phyloP scores from a whole-genome alignment of 768 basidiomycete genomes.

The Boletus pseudopeckii region DNA sequence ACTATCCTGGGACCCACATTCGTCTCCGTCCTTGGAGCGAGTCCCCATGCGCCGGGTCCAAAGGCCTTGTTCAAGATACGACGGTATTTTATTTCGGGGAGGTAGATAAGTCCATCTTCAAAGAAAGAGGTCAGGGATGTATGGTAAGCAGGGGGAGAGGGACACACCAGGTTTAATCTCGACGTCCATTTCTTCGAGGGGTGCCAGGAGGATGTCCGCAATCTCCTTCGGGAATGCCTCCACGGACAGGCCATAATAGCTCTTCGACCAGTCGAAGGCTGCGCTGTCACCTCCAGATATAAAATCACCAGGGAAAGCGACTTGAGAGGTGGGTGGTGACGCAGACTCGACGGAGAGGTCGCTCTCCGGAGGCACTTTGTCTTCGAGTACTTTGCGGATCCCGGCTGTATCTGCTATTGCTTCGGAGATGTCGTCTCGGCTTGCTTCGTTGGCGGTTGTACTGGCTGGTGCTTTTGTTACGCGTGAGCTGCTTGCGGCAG shows the following conservation, averaged over 20 bases:
- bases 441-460: constrained; percentile 25
- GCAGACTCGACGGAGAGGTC: constrained; percentile 9
- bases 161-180: constrained; percentile 89
- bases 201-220: constrained; percentile 67
- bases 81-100: constrained; percentile 96
- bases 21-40: constrained; percentile 90
- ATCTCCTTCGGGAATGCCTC: constrained; percentile 76
- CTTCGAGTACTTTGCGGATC: constrained; percentile 9
- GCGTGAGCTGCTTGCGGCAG: constrained; percentile 19
- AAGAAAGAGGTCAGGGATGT: neutral
- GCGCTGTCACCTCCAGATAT: constrained; percentile 16
- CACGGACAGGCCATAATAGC: constrained; percentile 76
- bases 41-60: constrained; percentile 95
- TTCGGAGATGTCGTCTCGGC: constrained; percentile 18
- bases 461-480: constrained; percentile 31
- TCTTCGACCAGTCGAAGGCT: constrained; percentile 81
- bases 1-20: constrained; percentile 86
- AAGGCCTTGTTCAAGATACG: constrained; percentile 90
- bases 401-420: constrained; percentile 20
- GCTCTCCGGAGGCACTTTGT: constrained; percentile 16
- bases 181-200: constrained; percentile 73
- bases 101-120: constrained; percentile 86
- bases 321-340: constrained; percentile 13
- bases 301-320: constrained; percentile 30
- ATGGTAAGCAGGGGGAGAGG: neutral